Evolutionary conservation across 352 stramenopile species (phyloP).

Genomic region (Pythium dissotocum): DNA sequence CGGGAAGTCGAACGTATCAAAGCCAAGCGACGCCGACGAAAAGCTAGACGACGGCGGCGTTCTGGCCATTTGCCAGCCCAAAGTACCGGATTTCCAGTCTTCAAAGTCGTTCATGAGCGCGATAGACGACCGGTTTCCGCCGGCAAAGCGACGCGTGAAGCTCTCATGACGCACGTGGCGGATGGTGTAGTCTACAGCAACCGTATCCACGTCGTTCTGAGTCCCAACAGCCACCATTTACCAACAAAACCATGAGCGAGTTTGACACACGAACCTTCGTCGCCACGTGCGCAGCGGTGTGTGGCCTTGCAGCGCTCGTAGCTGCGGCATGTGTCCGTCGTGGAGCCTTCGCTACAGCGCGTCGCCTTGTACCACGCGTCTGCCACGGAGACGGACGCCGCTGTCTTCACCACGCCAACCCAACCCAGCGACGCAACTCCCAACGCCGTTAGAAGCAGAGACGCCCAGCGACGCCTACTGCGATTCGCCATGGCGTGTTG

Average conservation of each 20-base stretch:
- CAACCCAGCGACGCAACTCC: neutral
- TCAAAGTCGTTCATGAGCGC: constrained; percentile 94
- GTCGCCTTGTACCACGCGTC: constrained; percentile 58
- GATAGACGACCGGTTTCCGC: constrained; percentile 68
- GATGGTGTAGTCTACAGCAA: constrained; percentile 79
- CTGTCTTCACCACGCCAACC: neutral
- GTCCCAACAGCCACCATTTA: neutral
- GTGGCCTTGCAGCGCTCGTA: constrained; percentile 96
- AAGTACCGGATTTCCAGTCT: constrained; percentile 92
- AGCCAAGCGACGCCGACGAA: constrained; percentile 34
- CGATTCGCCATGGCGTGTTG: neutral
- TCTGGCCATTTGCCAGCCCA: constrained; percentile 54
- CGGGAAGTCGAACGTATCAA: constrained; percentile 59
- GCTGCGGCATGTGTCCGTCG: constrained; percentile 37
- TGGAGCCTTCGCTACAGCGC: constrained; percentile 58
- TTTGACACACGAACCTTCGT: constrained; percentile 48
- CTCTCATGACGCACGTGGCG: constrained; percentile 56
- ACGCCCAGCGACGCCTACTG: neutral
- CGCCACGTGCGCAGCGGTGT: constrained; percentile 89
- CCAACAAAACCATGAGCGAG: neutral
- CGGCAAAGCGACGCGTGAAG: constrained; percentile 82
- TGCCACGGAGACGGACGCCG: constrained; percentile 26
- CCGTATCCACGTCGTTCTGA: neutral
- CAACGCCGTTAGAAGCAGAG: neutral
- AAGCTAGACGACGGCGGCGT: neutral